These are phyloP conservation scores for Colletotrichum shisoi DNA, from an alignment of 2,329 filamentous ascomycete genomes.

Conservation along the genomic window DNA sequence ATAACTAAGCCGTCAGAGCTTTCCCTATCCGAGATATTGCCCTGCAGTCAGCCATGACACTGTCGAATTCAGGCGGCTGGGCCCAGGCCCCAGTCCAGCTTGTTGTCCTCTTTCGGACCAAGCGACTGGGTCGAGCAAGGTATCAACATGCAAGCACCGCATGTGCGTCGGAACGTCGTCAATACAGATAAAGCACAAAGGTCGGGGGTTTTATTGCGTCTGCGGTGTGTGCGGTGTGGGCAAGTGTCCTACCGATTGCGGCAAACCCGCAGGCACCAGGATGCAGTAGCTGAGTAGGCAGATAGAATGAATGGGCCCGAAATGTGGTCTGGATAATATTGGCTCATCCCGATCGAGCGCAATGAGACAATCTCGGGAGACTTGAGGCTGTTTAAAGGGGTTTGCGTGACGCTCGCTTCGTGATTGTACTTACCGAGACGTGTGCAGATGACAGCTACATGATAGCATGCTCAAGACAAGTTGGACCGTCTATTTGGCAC, in stretches of 20 bases:
- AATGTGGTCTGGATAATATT: slow-evolving; percentile 10
- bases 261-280: neutral
- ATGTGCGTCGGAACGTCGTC: slow-evolving; percentile 15
- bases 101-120: slow-evolving; percentile 21
- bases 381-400: neutral
- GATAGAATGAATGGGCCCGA: slow-evolving; percentile 8
- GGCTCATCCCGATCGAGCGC: slow-evolving; percentile 14
- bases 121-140: slow-evolving; percentile 16
- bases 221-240: neutral
- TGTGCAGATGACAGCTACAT: slow-evolving; percentile 17
- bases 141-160: slow-evolving; percentile 23
- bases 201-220: slow-evolving; percentile 11
- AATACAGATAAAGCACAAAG: neutral
- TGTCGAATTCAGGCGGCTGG: slow-evolving; percentile 22
- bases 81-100: slow-evolving; percentile 7
- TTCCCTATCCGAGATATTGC: slow-evolving; percentile 7
- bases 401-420: neutral
- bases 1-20: slow-evolving; percentile 9
- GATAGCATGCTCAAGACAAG: neutral
- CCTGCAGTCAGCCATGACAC: neutral
- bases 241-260: slow-evolving; percentile 4
- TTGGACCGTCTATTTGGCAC: slow-evolving; percentile 17
- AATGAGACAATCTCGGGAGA: slow-evolving; percentile 4
- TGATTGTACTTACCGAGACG: neutral
- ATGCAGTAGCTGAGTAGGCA: neutral